Evolutionary conservation across 2,329 filamentous ascomycete genomes (phyloP).

Genomic region (Monosporascus sp.): DNA sequence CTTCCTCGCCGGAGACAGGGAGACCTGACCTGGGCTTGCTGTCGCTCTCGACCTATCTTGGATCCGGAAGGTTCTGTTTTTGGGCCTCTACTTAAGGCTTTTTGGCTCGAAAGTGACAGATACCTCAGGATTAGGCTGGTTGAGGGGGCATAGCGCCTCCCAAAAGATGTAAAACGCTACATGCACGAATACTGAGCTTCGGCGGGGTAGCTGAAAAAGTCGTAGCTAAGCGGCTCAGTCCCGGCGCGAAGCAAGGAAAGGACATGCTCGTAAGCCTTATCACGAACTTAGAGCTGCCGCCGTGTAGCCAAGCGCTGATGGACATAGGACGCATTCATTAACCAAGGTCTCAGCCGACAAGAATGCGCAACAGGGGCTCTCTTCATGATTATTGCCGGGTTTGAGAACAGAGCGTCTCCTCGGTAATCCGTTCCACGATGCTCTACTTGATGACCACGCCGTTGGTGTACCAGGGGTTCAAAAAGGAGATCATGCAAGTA

Average conservation of each 20-base stretch:
- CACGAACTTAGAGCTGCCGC: not conserved
- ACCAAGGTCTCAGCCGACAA: constrained; percentile 17
- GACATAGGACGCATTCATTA: constrained; percentile 21
- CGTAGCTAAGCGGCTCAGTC: constrained; percentile 11
- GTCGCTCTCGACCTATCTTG: constrained; percentile 14
- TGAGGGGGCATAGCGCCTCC: constrained; percentile 13
- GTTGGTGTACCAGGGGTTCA: constrained; percentile 34
- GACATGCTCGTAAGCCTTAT: constrained; percentile 15
- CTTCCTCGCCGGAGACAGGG: constrained; percentile 9
- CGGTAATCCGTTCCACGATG: constrained; percentile 40
- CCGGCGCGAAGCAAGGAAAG: constrained; percentile 1
- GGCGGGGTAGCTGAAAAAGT: constrained; percentile 10
- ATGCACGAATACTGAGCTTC: not conserved
- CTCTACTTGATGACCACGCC: constrained; percentile 42
- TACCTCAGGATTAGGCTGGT: constrained; percentile 8
- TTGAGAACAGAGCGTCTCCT: constrained; percentile 47
- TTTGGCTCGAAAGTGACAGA: constrained; percentile 17
- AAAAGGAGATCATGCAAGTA: constrained; percentile 35
- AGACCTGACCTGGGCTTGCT: constrained; percentile 3
- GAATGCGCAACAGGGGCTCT: constrained; percentile 22
- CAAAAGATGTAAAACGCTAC: not conserved
- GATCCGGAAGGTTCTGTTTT: constrained; percentile 13
- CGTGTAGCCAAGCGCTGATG: not conserved
- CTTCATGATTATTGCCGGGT: constrained; percentile 25
- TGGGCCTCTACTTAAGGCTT: constrained; percentile 7